These are phyloP conservation scores for Tulasnella sp. DNA, from an alignment of 768 basidiomycete genomes.

Conservation along the genomic window DNA sequence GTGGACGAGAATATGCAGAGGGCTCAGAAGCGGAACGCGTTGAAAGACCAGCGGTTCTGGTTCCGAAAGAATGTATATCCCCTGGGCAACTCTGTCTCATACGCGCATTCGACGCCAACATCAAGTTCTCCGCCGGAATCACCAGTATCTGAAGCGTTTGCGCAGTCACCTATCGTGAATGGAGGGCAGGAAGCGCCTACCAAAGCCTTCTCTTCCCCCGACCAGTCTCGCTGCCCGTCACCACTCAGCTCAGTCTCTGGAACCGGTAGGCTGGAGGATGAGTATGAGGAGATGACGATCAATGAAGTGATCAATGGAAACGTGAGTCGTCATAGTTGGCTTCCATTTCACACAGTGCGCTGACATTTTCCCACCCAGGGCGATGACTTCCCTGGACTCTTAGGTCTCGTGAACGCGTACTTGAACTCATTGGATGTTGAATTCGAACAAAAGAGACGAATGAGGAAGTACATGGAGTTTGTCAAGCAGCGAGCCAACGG, in stretches of 20 bases:
- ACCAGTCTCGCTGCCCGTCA: constrained; percentile 65
- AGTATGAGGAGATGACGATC: constrained; percentile 90
- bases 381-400: constrained; percentile 67
- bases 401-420: constrained; percentile 79
- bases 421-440: constrained; percentile 81
- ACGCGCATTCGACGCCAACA: constrained; percentile 20
- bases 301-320: constrained; percentile 94
- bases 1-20: constrained; percentile 96
- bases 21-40: constrained; percentile 81
- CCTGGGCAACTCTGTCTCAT: constrained; percentile 38
- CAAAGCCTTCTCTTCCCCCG: constrained; percentile 40
- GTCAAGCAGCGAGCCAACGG: constrained; percentile 77
- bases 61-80: constrained; percentile 87
- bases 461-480: constrained; percentile 75
- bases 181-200: constrained; percentile 41
- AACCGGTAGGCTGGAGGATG: constrained; percentile 59
- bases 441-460: constrained; percentile 53
- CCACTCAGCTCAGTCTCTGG: constrained; percentile 45
- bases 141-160: constrained; percentile 33
- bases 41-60: constrained; percentile 69
- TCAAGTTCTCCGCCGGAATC: constrained; percentile 16
- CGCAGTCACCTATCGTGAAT: constrained; percentile 41
- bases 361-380: constrained; percentile 43
- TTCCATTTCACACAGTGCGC: neutral
- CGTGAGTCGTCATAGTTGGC: constrained; percentile 41